Evolutionary conservation across 2,329 filamentous ascomycete genomes (phyloP).

Genomic region (Alternaria brassicicola): DNA sequence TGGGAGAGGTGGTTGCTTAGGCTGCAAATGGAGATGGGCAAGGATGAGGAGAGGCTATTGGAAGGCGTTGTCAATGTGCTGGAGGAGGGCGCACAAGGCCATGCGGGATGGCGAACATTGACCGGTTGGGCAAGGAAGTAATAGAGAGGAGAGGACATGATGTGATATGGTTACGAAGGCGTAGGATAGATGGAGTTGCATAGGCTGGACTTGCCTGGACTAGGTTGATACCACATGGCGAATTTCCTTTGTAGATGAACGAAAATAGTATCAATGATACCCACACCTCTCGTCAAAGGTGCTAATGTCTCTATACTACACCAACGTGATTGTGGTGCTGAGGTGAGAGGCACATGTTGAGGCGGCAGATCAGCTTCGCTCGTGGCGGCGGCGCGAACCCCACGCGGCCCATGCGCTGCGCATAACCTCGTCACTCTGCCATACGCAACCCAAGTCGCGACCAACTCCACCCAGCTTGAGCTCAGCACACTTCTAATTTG

Average conservation of each 20-base stretch:
- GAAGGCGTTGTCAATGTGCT: constrained; percentile 64
- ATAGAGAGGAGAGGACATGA: constrained; percentile 6
- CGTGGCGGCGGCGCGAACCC: constrained; percentile 16
- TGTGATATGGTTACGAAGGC: constrained; percentile 7
- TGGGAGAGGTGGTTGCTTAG: constrained; percentile 98
- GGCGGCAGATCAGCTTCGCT: constrained; percentile 26
- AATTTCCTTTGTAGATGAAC: constrained; percentile 34
- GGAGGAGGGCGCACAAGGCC: constrained; percentile 64
- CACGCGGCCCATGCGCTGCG: constrained; percentile 28
- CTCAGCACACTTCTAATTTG: not conserved
- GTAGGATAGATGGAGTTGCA: not conserved
- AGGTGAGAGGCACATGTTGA: constrained; percentile 15
- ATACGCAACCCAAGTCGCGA: constrained; percentile 4
- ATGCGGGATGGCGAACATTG: constrained; percentile 65
- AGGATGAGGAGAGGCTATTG: constrained; percentile 60
- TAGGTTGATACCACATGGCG: constrained; percentile 40
- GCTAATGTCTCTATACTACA: not conserved
- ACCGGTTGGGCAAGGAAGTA: constrained; percentile 57
- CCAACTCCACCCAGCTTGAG: constrained; percentile 2
- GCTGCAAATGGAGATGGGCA: constrained; percentile 83
- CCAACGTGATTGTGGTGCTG: not conserved
- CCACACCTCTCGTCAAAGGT: not conserved
- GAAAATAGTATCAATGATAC: constrained; percentile 17
- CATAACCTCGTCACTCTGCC: constrained; percentile 12
- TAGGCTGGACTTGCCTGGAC: constrained; percentile 11